These are phyloP conservation scores for Boletus rubescentipes DNA, from an alignment of 768 basidiomycete genomes.

Conservation along the genomic window DNA sequence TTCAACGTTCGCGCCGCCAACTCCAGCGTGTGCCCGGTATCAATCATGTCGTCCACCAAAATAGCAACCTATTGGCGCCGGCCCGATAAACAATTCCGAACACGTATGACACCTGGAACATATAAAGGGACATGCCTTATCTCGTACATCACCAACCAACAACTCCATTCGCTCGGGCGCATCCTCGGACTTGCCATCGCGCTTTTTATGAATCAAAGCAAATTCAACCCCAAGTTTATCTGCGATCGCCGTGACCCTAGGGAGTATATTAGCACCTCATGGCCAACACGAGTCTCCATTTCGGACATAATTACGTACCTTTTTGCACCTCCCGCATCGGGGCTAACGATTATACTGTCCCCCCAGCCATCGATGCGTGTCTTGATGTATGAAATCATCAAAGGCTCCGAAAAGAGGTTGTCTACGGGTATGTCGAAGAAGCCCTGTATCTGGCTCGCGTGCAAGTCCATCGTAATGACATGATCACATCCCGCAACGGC, in stretches of 20 bases:
- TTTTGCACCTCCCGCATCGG: slow-evolving; percentile 98
- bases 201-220: slow-evolving; percentile 91
- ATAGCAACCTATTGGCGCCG: slow-evolving; percentile 67
- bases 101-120: not conserved
- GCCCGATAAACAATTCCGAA: slow-evolving; percentile 9
- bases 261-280: slow-evolving; percentile 2
- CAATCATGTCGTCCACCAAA: slow-evolving; percentile 98
- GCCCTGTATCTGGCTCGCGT: slow-evolving; percentile 97
- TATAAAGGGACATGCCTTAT: slow-evolving; percentile 54
- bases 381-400: slow-evolving; percentile 94
- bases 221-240: slow-evolving; percentile 96
- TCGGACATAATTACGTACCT: slow-evolving; percentile 54
- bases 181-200: slow-evolving; percentile 62
- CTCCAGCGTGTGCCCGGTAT: slow-evolving; percentile 86
- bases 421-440: slow-evolving; percentile 99
- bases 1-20: slow-evolving; percentile 83
- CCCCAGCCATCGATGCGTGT: slow-evolving; percentile 81
- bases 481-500: slow-evolving; percentile 97
- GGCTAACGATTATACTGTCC: slow-evolving; percentile 89
- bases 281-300: not conserved
- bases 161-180: slow-evolving; percentile 87
- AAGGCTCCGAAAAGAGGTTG: slow-evolving; percentile 93
- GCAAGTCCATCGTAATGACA: slow-evolving; percentile 99
- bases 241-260: slow-evolving; percentile 88
- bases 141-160: slow-evolving; percentile 90